Evolutionary conservation across 169 alveolate genomes (phyloP).

Genomic region (Eimeria maxima): DNA sequence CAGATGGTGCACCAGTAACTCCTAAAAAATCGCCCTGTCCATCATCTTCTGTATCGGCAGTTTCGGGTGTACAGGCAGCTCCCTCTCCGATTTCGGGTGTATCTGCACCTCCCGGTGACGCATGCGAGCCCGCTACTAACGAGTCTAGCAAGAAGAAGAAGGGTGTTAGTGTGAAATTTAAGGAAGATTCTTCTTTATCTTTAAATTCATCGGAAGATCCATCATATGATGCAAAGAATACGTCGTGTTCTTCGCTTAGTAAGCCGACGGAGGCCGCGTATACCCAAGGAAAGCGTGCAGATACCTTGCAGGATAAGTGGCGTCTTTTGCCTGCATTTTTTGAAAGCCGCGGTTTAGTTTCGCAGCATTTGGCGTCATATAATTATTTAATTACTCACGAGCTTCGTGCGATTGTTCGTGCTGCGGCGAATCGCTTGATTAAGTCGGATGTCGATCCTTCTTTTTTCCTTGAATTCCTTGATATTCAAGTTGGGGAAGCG

Average conservation of each 20-base stretch:
- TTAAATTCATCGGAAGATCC: background rate
- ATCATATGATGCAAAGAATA: background rate
- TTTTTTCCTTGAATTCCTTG: conserved; percentile 90
- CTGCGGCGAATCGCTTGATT: conserved; percentile 90
- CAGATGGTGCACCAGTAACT: background rate
- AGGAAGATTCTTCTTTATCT: background rate
- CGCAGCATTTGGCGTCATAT: conserved; percentile 96
- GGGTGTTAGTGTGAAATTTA: background rate
- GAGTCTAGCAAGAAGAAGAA: background rate
- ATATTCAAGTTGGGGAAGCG: conserved; percentile 95
- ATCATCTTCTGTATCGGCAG: background rate
- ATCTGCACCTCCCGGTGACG: background rate
- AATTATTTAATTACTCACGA: conserved; percentile 94
- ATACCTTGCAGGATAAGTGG: conserved; percentile 92
- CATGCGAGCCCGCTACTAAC: background rate
- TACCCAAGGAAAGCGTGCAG: conserved; percentile 53
- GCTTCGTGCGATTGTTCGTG: conserved; percentile 93
- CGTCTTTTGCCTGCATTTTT: conserved; percentile 94
- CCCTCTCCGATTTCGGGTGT: background rate
- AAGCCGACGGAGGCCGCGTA: background rate
- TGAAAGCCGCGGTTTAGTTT: conserved; percentile 94
- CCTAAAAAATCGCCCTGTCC: background rate
- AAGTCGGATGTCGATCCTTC: conserved; percentile 91
- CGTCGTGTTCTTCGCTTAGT: background rate
- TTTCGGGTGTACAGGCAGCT: background rate